phyloP scores from a whole-genome alignment of 108 stramenopile genomes.

The Skeletonema costatum region DNA sequence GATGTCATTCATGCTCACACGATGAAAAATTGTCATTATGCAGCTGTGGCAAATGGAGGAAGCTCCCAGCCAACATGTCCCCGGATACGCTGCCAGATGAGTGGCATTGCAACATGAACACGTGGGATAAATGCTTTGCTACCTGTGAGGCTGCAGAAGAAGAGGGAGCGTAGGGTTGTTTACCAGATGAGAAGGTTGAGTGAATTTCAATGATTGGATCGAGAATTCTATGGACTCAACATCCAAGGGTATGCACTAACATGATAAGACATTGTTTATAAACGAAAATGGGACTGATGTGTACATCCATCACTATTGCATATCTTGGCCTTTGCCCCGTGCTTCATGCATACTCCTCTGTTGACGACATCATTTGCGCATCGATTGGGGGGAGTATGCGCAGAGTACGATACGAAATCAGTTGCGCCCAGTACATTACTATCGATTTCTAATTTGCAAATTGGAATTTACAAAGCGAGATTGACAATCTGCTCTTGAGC shows the following conservation, averaged over 20 bases:
- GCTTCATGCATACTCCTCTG: too few species aligned
- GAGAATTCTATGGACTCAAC: neutral
- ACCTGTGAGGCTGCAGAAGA: constrained; percentile 4
- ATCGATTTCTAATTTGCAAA: too few species aligned
- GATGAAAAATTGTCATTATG: neutral
- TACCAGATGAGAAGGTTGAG: neutral
- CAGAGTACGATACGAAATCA: too few species aligned
- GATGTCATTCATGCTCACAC: neutral
- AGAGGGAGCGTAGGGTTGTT: neutral
- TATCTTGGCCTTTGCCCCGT: too few species aligned
- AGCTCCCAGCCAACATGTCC: neutral
- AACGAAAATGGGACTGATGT: too few species aligned
- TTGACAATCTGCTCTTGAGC: too few species aligned
- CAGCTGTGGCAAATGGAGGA: constrained; percentile 7
- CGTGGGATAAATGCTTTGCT: constrained; percentile 1
- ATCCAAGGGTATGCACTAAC: neutral
- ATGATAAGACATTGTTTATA: too few species aligned
- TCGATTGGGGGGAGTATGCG: too few species aligned
- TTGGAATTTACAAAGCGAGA: too few species aligned
- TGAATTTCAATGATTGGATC: neutral
- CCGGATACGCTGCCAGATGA: constrained; percentile 2
- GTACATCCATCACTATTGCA: too few species aligned
- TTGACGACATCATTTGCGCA: too few species aligned
- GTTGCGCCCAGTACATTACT: too few species aligned
- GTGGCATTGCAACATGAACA: constrained; percentile 2